A percentile compares a stretch with the other conserved stretches of the same genome.
Evolutionary conservation across 2,329 filamentous ascomycete genomes (phyloP).

Genomic region (Dactylellina haptotyla): DNA sequence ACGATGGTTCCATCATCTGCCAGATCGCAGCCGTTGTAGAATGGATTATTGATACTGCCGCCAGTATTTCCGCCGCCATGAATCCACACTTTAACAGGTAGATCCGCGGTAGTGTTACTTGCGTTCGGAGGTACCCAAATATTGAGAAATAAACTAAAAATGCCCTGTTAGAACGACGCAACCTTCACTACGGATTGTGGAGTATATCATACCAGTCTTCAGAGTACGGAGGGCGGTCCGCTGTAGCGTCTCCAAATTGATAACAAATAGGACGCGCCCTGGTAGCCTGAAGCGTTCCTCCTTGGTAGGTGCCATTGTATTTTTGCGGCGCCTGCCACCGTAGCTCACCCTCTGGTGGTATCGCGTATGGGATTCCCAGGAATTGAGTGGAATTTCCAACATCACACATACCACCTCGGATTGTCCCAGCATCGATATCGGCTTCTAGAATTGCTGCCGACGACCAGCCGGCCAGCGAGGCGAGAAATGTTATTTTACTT

Average conservation of each 20-base stretch:
- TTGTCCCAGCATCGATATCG: background rate
- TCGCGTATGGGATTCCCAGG: conserved; percentile 34
- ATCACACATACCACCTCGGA: conserved; percentile 11
- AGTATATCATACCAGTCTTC: conserved; percentile 39
- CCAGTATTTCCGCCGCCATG: conserved; percentile 34
- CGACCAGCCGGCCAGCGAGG: background rate
- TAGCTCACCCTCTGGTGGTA: conserved; percentile 25
- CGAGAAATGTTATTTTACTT: background rate
- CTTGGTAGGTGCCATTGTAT: conserved; percentile 24
- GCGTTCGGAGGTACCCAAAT: conserved; percentile 30
- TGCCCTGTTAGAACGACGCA: background rate
- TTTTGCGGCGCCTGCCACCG: conserved; percentile 39
- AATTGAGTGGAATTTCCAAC: conserved; percentile 20
- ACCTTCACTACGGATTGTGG: background rate
- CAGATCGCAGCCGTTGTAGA: conserved; percentile 35
- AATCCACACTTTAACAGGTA: conserved; percentile 48
- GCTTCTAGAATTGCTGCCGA: conserved; percentile 18
- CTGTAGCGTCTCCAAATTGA: conserved; percentile 17
- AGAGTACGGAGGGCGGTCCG: conserved; percentile 12
- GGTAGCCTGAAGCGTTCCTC: conserved; percentile 24
- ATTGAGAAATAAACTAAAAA: conserved; percentile 27
- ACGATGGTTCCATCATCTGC: conserved; percentile 19
- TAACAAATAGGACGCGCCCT: conserved; percentile 9
- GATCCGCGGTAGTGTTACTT: background rate
- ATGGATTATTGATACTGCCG: conserved; percentile 29